Evolutionary conservation across 2,329 filamentous ascomycete species (phyloP).

Genomic region (Claviceps pazoutovae): DNA sequence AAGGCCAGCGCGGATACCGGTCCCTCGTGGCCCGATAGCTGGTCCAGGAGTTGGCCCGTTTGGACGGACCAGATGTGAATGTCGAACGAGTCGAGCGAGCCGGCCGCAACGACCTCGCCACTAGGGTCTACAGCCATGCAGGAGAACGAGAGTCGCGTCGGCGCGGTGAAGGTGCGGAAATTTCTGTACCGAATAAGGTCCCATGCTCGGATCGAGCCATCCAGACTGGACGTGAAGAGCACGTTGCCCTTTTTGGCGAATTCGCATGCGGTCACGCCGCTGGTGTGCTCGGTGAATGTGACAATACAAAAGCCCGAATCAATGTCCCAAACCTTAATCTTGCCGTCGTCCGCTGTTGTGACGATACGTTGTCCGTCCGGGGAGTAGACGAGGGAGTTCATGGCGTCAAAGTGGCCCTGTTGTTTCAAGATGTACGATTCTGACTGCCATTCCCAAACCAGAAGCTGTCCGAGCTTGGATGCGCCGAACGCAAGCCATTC

Average conservation of each 20-base stretch:
- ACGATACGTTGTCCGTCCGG: conserved; percentile 88
- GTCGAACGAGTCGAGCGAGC: conserved; percentile 90
- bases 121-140: conserved; percentile 94
- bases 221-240: conserved; percentile 85
- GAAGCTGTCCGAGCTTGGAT: conserved; percentile 83
- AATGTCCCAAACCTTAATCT: conserved; percentile 97
- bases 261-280: conserved; percentile 84
- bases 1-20: conserved; percentile 83
- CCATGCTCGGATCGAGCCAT: conserved; percentile 91
- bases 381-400: conserved; percentile 87
- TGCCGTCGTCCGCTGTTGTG: conserved; percentile 89
- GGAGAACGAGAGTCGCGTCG: conserved; percentile 80
- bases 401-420: conserved; percentile 90
- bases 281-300: conserved; percentile 93
- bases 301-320: conserved; percentile 95
- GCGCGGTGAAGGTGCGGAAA: conserved; percentile 93
- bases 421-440: conserved; percentile 98
- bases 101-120: conserved; percentile 89
- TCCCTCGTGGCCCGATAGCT: conserved; percentile 82
- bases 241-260: conserved; percentile 94
- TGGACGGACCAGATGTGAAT: conserved; percentile 98
- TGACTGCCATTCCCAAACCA: conserved; percentile 99
- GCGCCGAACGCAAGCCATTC: conserved; percentile 97
- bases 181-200: conserved; percentile 92
- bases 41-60: conserved; percentile 86